Evolutionary conservation across 2,329 filamentous ascomycete genomes (phyloP).

Genomic region (Cercospora nicotianae): DNA sequence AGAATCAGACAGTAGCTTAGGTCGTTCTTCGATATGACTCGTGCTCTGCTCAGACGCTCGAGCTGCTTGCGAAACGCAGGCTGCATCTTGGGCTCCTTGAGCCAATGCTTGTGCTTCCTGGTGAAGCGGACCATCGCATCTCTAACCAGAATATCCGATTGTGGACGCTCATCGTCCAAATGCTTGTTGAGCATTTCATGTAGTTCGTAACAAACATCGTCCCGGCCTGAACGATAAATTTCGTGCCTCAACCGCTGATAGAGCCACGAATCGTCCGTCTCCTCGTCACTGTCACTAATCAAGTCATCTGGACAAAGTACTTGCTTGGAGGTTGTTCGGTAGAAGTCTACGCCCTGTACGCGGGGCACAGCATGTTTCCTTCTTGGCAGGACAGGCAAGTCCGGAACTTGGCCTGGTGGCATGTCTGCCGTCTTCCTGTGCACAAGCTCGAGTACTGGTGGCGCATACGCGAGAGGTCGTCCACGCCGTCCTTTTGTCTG

Average conservation of each 20-base stretch:
- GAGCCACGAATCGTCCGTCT: slow-evolving; percentile 43
- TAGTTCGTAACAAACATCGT: slow-evolving; percentile 36
- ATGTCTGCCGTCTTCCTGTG: slow-evolving; percentile 12
- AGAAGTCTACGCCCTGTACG: slow-evolving; percentile 42
- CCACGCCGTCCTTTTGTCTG: not conserved
- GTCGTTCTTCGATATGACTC: slow-evolving; percentile 17
- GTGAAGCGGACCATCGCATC: slow-evolving; percentile 46
- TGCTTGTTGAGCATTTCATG: slow-evolving; percentile 41
- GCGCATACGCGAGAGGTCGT: not conserved
- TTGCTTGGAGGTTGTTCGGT: slow-evolving; percentile 44
- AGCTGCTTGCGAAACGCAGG: slow-evolving; percentile 39
- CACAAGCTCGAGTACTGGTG: slow-evolving; percentile 5
- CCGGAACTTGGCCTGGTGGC: slow-evolving; percentile 27
- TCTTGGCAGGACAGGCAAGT: slow-evolving; percentile 26
- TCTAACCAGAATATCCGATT: slow-evolving; percentile 37
- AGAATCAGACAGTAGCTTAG: slow-evolving; percentile 21
- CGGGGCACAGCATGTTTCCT: slow-evolving; percentile 41
- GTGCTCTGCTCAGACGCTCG: slow-evolving; percentile 30
- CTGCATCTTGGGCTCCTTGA: slow-evolving; percentile 31
- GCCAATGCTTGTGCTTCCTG: slow-evolving; percentile 27
- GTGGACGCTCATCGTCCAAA: slow-evolving; percentile 41
- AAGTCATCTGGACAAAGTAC: slow-evolving; percentile 41
- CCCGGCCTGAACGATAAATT: slow-evolving; percentile 31
- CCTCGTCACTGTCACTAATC: slow-evolving; percentile 48
- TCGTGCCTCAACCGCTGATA: slow-evolving; percentile 35